phyloP scores from a whole-genome alignment of 129 eudicot species.

The Lactuca saligna region DNA sequence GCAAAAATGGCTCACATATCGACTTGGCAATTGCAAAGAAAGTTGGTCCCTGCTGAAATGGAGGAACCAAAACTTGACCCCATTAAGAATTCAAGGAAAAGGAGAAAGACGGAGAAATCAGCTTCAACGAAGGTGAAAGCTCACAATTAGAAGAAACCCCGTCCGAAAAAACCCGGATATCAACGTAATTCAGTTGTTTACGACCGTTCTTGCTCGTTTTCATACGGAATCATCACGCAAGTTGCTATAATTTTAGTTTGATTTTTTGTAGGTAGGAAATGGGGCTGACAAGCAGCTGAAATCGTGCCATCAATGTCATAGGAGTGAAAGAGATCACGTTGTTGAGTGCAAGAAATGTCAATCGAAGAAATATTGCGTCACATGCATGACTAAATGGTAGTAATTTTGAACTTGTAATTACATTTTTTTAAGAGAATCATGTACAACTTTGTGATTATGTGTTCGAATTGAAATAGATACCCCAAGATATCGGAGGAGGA shows the following conservation, averaged over 20 bases:
- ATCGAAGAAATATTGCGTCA: slow-evolving; percentile 1
- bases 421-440: background rate
- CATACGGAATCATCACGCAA: too few relatives aligned
- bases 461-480: slow-evolving; percentile 31
- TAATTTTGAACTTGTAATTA: background rate
- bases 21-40: background rate
- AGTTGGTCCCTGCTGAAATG: background rate
- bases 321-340: background rate
- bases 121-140: background rate
- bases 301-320: slow-evolving; percentile 13
- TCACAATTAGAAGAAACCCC: background rate
- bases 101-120: slow-evolving; percentile 9
- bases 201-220: background rate
- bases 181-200: background rate
- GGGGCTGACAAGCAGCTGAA: background rate
- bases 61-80: background rate
- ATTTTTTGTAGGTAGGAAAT: background rate
- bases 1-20: background rate
- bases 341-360: slow-evolving; percentile 15
- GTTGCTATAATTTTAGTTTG: background rate
- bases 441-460: background rate
- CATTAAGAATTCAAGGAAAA: slow-evolving; percentile 20
- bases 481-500: slow-evolving; percentile 39
- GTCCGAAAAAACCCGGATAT: background rate
- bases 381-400: slow-evolving; percentile 16